Conservation (phyloP, 768 basidiomycete genomes). For the Mrakia gelida region DNA sequence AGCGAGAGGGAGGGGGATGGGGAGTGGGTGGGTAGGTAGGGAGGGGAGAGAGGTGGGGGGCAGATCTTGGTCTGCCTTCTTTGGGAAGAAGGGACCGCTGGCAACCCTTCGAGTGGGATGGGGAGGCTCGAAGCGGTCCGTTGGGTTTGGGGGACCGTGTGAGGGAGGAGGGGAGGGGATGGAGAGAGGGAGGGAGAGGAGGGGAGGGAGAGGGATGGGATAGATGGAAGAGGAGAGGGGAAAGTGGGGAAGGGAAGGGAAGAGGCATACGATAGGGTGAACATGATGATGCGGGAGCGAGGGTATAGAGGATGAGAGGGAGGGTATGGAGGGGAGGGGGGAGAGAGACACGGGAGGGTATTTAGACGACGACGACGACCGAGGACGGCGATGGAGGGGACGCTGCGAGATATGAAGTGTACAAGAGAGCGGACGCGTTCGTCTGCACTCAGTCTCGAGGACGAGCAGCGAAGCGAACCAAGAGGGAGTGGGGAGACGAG, state of each 20-base stretch:
- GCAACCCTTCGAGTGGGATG: neutral
- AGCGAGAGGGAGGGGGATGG: no score
- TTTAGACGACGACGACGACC: no score
- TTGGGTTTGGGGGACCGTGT: neutral
- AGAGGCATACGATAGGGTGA: neutral
- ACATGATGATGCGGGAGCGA: neutral
- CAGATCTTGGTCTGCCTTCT: neutral
- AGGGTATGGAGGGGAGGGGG: neutral
- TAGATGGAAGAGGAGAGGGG: neutral
- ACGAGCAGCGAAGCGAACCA: neutral
- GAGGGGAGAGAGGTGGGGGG: neutral
- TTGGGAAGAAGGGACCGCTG: neutral
- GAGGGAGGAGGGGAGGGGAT: no score
- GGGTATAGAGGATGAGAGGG: neutral
- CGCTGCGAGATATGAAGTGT: neutral
- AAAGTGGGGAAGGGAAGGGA: neutral
- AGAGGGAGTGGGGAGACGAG: neutral
- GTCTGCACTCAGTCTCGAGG: no score
- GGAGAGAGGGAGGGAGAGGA: neutral
- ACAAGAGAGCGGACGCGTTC: no score
- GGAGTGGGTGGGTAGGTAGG: neutral
- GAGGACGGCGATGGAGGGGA: neutral
- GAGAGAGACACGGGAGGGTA: no score
- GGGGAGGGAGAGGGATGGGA: neutral
- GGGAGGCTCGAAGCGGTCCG: neutral